Percentiles rank a stretch among this genome's conserved stretches.
These are phyloP conservation scores for Dorcoceras hygrometricum DNA, from an alignment of 257 asterid genomes.

Conservation along the genomic window DNA sequence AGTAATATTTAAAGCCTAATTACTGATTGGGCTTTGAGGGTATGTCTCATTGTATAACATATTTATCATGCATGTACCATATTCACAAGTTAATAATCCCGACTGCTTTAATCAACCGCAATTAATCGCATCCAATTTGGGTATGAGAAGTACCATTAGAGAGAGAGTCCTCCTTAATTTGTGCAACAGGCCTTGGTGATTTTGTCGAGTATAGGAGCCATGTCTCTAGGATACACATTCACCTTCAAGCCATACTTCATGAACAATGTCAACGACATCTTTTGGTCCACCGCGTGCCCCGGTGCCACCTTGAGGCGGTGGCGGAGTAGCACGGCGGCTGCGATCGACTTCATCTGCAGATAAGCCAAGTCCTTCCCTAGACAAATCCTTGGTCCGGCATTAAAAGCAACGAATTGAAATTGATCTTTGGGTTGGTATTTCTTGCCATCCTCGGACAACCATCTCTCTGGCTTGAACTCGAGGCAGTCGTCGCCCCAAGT, in stretches of 20 bases:
- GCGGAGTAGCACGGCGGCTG: conserved; percentile 51
- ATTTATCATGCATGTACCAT: conserved; percentile 19
- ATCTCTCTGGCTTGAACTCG: conserved; percentile 61
- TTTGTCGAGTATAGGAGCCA: conserved; percentile 40
- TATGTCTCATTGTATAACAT: not conserved
- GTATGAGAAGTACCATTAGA: conserved; percentile 1
- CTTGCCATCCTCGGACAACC: conserved; percentile 48
- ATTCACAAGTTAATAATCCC: conserved; percentile 8
- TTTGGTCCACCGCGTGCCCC: conserved; percentile 59
- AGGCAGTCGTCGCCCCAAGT: conserved; percentile 61
- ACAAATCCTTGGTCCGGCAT: conserved; percentile 62
- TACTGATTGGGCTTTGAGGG: conserved; percentile 4
- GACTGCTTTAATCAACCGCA: conserved; percentile 14
- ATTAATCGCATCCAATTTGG: conserved; percentile 8
- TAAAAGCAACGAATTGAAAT: conserved; percentile 48
- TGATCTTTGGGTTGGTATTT: conserved; percentile 39
- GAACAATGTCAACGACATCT: conserved; percentile 64
- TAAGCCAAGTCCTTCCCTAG: conserved; percentile 58
- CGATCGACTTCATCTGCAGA: conserved; percentile 60
- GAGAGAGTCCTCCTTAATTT: conserved; percentile 21
- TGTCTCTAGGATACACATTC: conserved; percentile 45
- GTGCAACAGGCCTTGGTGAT: conserved; percentile 24
- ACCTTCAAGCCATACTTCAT: conserved; percentile 56
- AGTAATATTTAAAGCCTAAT: no score
- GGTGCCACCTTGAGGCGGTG: conserved; percentile 47